Conservation (phyloP, 495 filamentous ascomycete species). For the Darksidea phi region DNA sequence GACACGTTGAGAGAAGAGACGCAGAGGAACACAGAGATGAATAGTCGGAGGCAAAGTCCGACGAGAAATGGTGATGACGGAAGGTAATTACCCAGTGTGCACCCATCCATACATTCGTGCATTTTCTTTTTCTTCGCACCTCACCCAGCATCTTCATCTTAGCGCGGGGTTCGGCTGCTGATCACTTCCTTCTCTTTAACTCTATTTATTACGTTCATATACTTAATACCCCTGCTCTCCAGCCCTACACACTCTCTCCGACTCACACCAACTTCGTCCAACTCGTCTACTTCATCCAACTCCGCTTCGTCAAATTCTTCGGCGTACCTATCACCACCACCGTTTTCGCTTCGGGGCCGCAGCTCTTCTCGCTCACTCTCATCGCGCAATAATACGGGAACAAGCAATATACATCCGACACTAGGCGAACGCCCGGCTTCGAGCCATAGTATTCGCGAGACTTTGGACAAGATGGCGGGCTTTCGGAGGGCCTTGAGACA, state of each 20-base stretch:
- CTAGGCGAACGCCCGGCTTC: no score
- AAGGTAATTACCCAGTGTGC: conserved; percentile 18
- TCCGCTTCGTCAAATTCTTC: background rate
- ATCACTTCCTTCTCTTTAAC: background rate
- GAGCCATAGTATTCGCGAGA: background rate
- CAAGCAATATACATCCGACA: no score
- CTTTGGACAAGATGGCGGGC: background rate
- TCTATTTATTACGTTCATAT: conserved; percentile 1
- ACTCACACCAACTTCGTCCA: background rate
- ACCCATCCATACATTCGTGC: background rate
- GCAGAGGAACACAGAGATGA: conserved; percentile 31
- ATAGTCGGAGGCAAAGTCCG: conserved; percentile 15
- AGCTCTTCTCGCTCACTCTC: background rate
- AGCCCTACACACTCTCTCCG: background rate
- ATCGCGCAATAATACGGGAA: background rate
- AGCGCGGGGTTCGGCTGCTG: no score
- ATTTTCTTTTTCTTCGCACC: background rate
- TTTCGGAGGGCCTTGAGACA: conserved; percentile 8
- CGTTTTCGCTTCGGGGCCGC: background rate
- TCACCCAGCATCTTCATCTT: no score
- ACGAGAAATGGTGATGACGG: conserved; percentile 12
- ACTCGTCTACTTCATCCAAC: background rate
- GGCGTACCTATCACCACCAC: background rate
- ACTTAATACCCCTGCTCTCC: conserved; percentile 7
- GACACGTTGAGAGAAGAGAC: conserved; percentile 33